Evolutionary conservation across 176 grass and related monocot species (phyloP), one percentile per base, ranked within the genome.

Genomic region (Aegilops tauschii): DNA sequence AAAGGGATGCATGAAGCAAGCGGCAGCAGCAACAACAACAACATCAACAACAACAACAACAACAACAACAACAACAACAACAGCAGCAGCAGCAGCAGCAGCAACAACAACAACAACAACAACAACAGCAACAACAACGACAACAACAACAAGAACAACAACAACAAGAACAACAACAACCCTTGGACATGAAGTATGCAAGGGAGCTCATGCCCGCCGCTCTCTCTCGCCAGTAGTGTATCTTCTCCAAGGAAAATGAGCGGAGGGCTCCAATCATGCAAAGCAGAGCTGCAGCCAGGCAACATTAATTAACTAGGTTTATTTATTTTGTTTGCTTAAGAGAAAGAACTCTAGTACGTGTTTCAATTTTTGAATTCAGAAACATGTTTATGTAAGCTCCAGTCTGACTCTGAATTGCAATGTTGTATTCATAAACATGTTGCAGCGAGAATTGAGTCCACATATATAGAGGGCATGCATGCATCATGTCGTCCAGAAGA

Each of bases 181-280:
- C 95, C 83, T 93, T 97, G 1, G 95, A 87, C 18, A 97, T 17
- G 76, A 97, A 97, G 81, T 97, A 97, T 11, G 95, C 92, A 17
- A 97, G 73, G 0, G 95, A 94, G 74, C 95, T 97, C 95, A 97
- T 97, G 36, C 95, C 95, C 12, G 95, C 90, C 16, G 92, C 92
- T 54, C 95, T 81, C 73, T 97, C 92, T 67, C 95, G 87, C 95
- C 86, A 94, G 76, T 97, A 97, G 37, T 97, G 95, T 71, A 97
- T 80, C 84, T 90, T 97, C 80, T 97, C 95, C 6, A 90, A 86
- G 17, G 92, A 94, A 47, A 97, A 97, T 27, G 92, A 97, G 67
- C 95, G 84, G 78, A 97, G 69, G 31, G 95, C 95, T 61, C 95
- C 95, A 83, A 97, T 97, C 87, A 94, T 94, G 81, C 95, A 94